Conservation (phyloP, 2,329 filamentous ascomycete genomes). For the Colletotrichum lentis region DNA sequence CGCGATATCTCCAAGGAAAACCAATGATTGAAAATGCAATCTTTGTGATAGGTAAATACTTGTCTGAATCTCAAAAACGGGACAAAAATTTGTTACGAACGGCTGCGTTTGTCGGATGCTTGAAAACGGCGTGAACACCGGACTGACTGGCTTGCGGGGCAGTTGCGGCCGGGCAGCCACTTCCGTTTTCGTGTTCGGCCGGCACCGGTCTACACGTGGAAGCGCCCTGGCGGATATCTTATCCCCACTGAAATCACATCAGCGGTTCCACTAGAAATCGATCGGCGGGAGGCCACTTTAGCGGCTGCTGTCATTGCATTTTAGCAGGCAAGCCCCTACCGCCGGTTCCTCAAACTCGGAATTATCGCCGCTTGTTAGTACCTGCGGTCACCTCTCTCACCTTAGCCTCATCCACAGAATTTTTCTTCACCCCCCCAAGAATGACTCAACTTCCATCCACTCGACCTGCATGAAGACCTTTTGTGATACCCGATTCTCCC, state of each 20-base stretch:
- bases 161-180: background rate
- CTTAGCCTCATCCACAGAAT: conserved; percentile 30
- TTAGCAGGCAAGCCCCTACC: conserved; percentile 22
- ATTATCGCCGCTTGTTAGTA: conserved; percentile 18
- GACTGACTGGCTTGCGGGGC: too few relatives aligned
- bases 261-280: conserved; percentile 16
- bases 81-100: background rate
- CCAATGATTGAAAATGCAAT: background rate
- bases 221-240: background rate
- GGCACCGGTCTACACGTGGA: conserved; percentile 10
- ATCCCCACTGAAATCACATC: conserved; percentile 22
- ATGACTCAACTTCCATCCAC: conserved; percentile 36
- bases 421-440: conserved; percentile 11
- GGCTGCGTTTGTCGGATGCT: too few relatives aligned
- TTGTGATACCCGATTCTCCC: conserved; percentile 32
- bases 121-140: too few relatives aligned
- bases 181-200: background rate
- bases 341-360: conserved; percentile 5
- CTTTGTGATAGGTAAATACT: background rate
- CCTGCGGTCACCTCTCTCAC: background rate
- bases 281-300: conserved; percentile 15
- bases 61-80: background rate
- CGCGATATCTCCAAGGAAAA: background rate
- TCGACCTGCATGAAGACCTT: conserved; percentile 20
- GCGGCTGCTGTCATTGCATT: conserved; percentile 8